These are phyloP conservation scores for Cinchona pubescens DNA, from an alignment of 257 asterid species.

Conservation along the genomic window DNA sequence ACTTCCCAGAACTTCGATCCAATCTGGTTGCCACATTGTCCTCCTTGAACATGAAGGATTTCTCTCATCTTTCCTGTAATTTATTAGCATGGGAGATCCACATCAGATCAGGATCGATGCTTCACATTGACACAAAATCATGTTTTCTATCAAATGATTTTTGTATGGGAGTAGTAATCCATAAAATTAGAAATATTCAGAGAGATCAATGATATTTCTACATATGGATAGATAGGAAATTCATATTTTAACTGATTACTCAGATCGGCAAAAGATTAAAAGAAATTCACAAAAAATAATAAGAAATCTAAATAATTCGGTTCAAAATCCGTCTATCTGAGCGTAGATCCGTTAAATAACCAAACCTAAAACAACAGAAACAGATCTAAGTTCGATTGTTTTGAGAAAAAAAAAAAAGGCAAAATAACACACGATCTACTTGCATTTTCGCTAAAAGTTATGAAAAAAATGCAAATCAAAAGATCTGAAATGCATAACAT, in stretches of 20 bases:
- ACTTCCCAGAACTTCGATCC: constrained; percentile 94
- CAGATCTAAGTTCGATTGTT: no score
- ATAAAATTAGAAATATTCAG: no score
- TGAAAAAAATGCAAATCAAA: background rate
- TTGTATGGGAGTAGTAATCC: no score
- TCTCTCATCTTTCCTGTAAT: constrained; percentile 69
- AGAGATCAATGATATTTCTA: no score
- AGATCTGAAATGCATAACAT: background rate
- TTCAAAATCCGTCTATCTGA: background rate
- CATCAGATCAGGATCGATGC: no score
- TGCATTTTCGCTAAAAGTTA: background rate
- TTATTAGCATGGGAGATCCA: no score
- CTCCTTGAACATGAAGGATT: constrained; percentile 89
- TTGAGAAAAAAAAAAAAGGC: background rate
- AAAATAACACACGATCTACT: background rate
- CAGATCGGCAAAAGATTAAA: background rate
- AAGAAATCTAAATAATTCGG: background rate
- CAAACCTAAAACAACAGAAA: background rate
- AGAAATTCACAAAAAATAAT: background rate
- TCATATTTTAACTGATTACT: background rate
- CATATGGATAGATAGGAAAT: no score
- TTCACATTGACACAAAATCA: no score
- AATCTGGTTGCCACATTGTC: constrained; percentile 90
- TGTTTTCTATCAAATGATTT: no score
- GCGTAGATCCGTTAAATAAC: background rate